A percentile compares a stretch with the other conserved stretches of the same genome.
Evolutionary conservation across 1,284 basidiomycete genomes (phyloP).

Genomic region (Pisolithus thermaeus): DNA sequence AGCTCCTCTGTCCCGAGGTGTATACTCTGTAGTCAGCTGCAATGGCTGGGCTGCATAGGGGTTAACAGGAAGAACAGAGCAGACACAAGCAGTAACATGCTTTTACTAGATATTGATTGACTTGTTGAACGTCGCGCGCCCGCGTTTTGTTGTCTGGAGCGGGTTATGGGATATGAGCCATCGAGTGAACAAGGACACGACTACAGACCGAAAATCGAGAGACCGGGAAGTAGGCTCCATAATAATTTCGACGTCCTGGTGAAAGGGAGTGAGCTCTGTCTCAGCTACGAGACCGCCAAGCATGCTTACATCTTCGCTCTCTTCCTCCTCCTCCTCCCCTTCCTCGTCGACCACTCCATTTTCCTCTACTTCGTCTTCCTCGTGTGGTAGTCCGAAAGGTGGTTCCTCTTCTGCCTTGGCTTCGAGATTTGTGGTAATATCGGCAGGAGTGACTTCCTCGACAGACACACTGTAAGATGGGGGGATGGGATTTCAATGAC

Average conservation of each 20-base stretch:
- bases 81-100: slow-evolving; percentile 14
- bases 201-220: slow-evolving; percentile 62
- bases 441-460: slow-evolving; percentile 38
- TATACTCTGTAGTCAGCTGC: slow-evolving; percentile 86
- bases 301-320: slow-evolving; percentile 37
- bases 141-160: slow-evolving; percentile 27
- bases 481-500: slow-evolving; percentile 15
- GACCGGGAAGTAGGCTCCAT: slow-evolving; percentile 67
- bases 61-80: slow-evolving; percentile 10
- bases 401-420: slow-evolving; percentile 35
- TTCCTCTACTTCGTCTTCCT: slow-evolving; percentile 12
- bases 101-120: slow-evolving; percentile 26
- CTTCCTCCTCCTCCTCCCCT: slow-evolving; percentile 24
- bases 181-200: not conserved
- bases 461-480: slow-evolving; percentile 37
- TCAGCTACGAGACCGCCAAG: not conserved
- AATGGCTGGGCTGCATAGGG: slow-evolving; percentile 35
- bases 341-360: slow-evolving; percentile 29
- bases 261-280: slow-evolving; percentile 5
- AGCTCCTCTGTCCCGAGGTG: slow-evolving; percentile 65
- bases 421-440: slow-evolving; percentile 48
- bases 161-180: slow-evolving; percentile 6
- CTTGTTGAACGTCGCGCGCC: slow-evolving; percentile 19
- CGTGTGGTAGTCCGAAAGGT: slow-evolving; percentile 20
- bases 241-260: slow-evolving; percentile 73